Evolutionary conservation across 2,329 filamentous ascomycete genomes (phyloP), one percentile per base, ranked within the genome.

Genomic region (Monascus ruber): DNA sequence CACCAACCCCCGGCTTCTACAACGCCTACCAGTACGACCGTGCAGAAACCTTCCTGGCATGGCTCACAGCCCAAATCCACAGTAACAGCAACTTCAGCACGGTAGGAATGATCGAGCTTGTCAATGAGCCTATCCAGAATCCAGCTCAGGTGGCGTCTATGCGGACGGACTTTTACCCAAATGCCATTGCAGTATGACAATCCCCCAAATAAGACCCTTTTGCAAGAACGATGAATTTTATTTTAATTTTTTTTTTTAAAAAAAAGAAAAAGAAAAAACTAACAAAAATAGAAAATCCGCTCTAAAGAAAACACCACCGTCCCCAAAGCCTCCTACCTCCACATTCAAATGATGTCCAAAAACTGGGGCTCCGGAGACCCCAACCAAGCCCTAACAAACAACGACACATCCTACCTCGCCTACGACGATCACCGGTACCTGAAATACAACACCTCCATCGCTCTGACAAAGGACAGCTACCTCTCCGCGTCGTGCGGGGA

Each of bases 341-440:
- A 79, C 44, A 70, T 79, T 31, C 68, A 71, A 47, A 64, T 65
- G 49, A 73, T 73, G 70, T 70, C 73, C 44, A 49, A 63, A 25
- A 55, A 63, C 25, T 81, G 75, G 76, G 72, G 70, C 11, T 68
- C 73, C 1, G 74, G 74, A 5, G 63, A 78, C 50, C 72, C 74
- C 0, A 67, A 62, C 25, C 46, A 64, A 25, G 62, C 59, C 37
- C 59, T 78, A 6, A 53, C 63, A 17, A 17, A 17, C 17, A 17
- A 17, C 2, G 59, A 63, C 45, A 59, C 62, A 24, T 55, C 64
- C 26, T 65, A 62, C 46, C 61, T 70, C 8, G 69, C 69, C 26
- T 80, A 70, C 48, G 75, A 79, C 51, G 69, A 76, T 51, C 76
- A 79, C 47, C 66, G 73, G 17, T 80, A 79, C 52, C 55, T 75